Evolutionary conservation across 2,329 filamentous ascomycete species (phyloP).

Genomic region (Claviceps digitariae): DNA sequence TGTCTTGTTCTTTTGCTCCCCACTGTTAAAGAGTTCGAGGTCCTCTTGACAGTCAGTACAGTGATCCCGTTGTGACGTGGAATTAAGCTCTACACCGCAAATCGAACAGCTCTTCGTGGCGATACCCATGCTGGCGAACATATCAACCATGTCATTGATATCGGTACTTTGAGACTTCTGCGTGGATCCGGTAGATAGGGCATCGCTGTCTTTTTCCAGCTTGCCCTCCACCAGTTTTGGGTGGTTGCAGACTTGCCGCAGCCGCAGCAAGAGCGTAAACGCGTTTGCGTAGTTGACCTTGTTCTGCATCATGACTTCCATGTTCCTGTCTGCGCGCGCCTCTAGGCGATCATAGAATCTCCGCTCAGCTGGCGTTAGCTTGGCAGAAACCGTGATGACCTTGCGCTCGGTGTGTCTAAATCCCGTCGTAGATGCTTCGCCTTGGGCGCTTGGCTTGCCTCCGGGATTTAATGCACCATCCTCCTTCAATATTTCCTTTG

Average conservation of each 20-base stretch:
- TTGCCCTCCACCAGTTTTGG: constrained; percentile 77
- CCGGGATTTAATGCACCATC: constrained; percentile 70
- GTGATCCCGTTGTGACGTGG: constrained; percentile 26
- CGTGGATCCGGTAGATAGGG: constrained; percentile 50
- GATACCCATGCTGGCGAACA: constrained; percentile 76
- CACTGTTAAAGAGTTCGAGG: constrained; percentile 47
- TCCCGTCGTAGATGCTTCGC: constrained; percentile 41
- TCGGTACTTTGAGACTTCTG: constrained; percentile 46
- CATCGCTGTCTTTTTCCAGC: constrained; percentile 77
- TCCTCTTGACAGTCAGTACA: constrained; percentile 68
- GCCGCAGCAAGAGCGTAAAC: constrained; percentile 75
- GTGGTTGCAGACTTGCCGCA: constrained; percentile 92
- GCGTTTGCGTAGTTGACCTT: constrained; percentile 87
- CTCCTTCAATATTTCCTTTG: constrained; percentile 89
- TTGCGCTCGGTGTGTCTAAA: constrained; percentile 91
- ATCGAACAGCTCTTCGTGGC: constrained; percentile 68
- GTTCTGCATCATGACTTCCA: constrained; percentile 78
- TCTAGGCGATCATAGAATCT: constrained; percentile 78
- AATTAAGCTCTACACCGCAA: constrained; percentile 55
- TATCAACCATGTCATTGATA: constrained; percentile 69
- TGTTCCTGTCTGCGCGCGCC: constrained; percentile 68
- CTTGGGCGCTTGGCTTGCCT: constrained; percentile 44
- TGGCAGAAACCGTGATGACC: constrained; percentile 63
- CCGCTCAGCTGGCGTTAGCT: constrained; percentile 69
- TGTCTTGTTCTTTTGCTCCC: constrained; percentile 26